A percentile compares a stretch with the other conserved stretches of the same genome.
Evolutionary conservation across 1,284 basidiomycete species (phyloP).

Genomic region (Ustilago xerochloae): DNA sequence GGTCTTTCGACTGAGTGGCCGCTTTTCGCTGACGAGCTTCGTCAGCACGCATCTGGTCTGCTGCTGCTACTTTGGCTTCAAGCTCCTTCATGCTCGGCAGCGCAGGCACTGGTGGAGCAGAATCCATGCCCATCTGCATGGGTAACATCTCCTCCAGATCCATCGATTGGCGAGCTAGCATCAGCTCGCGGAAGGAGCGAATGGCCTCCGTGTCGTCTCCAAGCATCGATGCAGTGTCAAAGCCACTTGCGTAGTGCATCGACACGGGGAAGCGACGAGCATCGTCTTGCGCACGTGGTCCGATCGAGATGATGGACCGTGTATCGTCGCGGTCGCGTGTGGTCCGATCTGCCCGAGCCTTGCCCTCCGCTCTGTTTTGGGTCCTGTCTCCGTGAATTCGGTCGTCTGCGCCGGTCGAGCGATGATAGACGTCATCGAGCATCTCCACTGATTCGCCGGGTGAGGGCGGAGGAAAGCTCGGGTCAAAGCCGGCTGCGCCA

Average conservation of each 20-base stretch:
- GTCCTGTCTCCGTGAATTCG: neutral
- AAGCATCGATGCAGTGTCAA: conserved; percentile 50
- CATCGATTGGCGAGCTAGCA: conserved; percentile 55
- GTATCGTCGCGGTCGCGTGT: conserved; percentile 16
- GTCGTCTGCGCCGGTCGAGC: neutral
- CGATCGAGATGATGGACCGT: conserved; percentile 39
- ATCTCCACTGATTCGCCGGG: conserved; percentile 24
- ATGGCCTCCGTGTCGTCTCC: conserved; percentile 49
- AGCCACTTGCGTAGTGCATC: conserved; percentile 59
- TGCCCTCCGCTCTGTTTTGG: neutral
- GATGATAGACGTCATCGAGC: conserved; percentile 13
- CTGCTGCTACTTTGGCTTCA: conserved; percentile 33
- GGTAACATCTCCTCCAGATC: conserved; percentile 58
- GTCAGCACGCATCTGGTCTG: conserved; percentile 14
- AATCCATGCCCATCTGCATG: conserved; percentile 24
- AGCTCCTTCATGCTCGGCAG: conserved; percentile 46
- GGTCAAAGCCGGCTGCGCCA: neutral
- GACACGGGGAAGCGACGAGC: conserved; percentile 57
- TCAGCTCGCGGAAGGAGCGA: conserved; percentile 45
- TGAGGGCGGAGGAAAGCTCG: conserved; percentile 5
- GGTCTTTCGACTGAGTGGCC: neutral
- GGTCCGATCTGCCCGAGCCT: neutral
- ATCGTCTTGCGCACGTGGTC: conserved; percentile 42
- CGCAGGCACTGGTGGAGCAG: conserved; percentile 54
- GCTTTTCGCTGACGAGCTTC: neutral